phyloP scores from a whole-genome alignment of 306 rosid species.

The Begonia fuchsioides region DNA sequence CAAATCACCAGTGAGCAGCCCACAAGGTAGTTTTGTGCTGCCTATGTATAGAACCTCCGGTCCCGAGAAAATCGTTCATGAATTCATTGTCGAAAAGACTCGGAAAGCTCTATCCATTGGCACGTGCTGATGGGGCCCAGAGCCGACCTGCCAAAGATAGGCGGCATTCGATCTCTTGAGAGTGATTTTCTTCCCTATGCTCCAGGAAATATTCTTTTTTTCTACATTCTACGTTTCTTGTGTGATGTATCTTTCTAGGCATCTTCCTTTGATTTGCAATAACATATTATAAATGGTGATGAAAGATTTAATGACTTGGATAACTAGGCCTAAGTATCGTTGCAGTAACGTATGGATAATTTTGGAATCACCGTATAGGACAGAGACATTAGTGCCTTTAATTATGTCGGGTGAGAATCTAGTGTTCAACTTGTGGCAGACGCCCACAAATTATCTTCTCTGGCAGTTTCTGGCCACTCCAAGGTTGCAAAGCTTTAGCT shows the following conservation, averaged over 20 bases:
- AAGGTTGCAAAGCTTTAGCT: no score
- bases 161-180: conserved; percentile 80
- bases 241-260: conserved; percentile 4
- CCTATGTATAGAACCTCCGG: conserved; percentile 58
- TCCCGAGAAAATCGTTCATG: conserved; percentile 64
- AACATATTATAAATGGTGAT: background rate
- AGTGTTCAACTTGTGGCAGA: conserved; percentile 4
- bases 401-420: conserved; percentile 4
- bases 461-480: background rate
- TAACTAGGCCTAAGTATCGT: no score
- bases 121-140: conserved; percentile 46
- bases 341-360: background rate
- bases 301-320: no score
- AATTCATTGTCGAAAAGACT: conserved; percentile 56
- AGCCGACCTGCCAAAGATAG: conserved; percentile 50
- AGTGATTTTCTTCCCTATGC: background rate
- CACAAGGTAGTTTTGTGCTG: conserved; percentile 16
- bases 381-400: background rate
- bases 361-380: background rate
- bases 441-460: background rate
- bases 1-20: conserved; percentile 35
- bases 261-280: conserved; percentile 6
- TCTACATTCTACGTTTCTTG: background rate
- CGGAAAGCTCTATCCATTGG: conserved; percentile 55
- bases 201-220: background rate